Base-by-base conservation (phyloP, 805 yeast species). In the Starmerella cellae region DNA sequence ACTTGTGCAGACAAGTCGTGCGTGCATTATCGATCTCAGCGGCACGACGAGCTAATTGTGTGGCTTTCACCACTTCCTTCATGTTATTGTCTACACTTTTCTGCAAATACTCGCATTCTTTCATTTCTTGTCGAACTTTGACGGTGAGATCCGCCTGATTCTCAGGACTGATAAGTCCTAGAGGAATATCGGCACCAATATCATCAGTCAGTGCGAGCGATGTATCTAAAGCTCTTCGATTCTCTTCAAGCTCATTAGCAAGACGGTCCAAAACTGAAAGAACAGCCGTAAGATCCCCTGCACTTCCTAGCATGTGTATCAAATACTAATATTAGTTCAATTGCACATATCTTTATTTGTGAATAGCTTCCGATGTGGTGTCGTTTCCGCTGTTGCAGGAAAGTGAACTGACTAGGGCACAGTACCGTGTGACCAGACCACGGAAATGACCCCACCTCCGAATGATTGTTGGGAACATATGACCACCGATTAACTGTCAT, bases 251-350 rank as follows among this genome's bases (percentile, higher is more conserved):
- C 32, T 48, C 48, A 4, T 23, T 21, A 2, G 50, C 18, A 11
- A 58, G 49, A 22, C 50, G 47, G 37, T 50, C 52, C 8, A 58
- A 46, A 9, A 58, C 51, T 11, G 39, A 13, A 14, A 45, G 35
- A 30, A 58, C 48, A 10, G 55, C 52, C 29, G 45, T 44, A 14
- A 64, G 36, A 51, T 63, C 57, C 54, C 58, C 50, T 34, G 49
- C 37, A 4, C 41, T 44, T 18, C 53, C 53, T 5, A 49, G 48
- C 52, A 48, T 46, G 13, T 24, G n/a, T n/a, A n/a, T n/a, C n/a
- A n/a, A n/a, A n/a, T n/a, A n/a, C n/a, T n/a, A n/a, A n/a, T n/a
- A n/a, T n/a, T n/a, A n/a, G n/a, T n/a, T n/a, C n/a, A n/a, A n/a
- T n/a, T n/a, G n/a, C n/a, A n/a, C n/a, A n/a, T n/a, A n/a, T n/a